phyloP scores from a whole-genome alignment of 73 alveolate species.

The Durusdinium trenchii region DNA sequence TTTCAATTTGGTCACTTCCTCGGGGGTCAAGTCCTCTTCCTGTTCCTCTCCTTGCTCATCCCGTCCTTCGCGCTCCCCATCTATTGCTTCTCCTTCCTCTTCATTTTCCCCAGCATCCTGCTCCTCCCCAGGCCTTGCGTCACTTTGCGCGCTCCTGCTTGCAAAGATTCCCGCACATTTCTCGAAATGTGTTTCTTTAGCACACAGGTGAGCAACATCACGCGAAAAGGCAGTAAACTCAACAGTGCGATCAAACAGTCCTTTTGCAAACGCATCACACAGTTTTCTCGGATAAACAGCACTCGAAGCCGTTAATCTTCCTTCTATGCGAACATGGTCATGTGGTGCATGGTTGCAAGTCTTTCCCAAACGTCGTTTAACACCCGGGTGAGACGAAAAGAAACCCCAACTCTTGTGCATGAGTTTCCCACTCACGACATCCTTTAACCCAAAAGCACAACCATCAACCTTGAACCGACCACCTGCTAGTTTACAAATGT shows the following conservation, averaged over 20 bases:
- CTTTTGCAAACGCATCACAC: neutral
- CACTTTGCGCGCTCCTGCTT: neutral
- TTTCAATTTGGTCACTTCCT: neutral
- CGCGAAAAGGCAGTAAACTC: neutral
- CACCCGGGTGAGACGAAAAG: neutral
- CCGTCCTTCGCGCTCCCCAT: neutral
- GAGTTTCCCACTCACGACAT: too few species aligned
- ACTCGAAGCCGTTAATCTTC: neutral
- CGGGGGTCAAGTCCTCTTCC: too few species aligned
- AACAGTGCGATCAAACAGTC: neutral
- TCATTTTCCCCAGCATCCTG: neutral
- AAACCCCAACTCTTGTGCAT: conserved; percentile 16
- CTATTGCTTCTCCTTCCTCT: neutral
- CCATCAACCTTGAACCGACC: neutral
- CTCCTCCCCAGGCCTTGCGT: neutral
- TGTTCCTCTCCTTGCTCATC: too few species aligned
- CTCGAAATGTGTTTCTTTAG: too few species aligned
- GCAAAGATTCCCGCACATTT: neutral
- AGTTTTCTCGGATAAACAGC: neutral
- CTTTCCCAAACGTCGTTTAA: neutral
- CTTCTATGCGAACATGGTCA: neutral
- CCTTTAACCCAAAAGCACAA: neutral
- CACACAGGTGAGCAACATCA: neutral
- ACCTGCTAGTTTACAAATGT: neutral
- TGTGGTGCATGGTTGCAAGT: neutral